Evolutionary conservation across 345 rosid species (phyloP), one percentile per base, ranked within the genome.

Genomic region (Dipteronia dyeriana): DNA sequence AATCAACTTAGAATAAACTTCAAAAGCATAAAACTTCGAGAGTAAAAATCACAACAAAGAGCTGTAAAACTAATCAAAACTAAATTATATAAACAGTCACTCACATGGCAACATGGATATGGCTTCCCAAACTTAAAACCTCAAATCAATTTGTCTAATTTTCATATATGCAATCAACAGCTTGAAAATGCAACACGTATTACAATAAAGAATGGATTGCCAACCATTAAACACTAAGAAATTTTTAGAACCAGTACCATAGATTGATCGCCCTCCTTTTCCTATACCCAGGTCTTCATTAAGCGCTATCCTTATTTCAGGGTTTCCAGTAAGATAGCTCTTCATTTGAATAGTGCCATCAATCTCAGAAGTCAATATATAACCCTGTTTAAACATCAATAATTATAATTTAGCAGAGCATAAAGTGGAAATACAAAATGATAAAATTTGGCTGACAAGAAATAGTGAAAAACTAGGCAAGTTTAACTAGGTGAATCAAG

Each of bases 301-400:
- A 78, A 97, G 96, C 74, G 99, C 99, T 80, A 97, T 82, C 38
- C 94, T 91, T 63, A 97, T 94, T 92, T 97, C 99, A 5, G 97
- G 99, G 83, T 91, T 97, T 57, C 99, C 99, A 69, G 91, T 76
- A 70, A 97, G 95, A 84, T 94, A 97, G 79, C 98, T 97, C 90
- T 97, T 97, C 99, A 94, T 97, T 91, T 97, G 99, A 85, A 97
- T 97, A 80, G 99, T 97, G 63, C 99, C 99, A 84, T 97, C 98
- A 73, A 97, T 94, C 84, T 97, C 98, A 56, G 99, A 94, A 70
- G 99, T 97, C 83, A 97, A 83, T 80, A 97, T 94, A 79, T 94
- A 97, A 67, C 99, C 99, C 98, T 91, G 91, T 81, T 59, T 64
- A 72, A 53, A 75, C 56, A 84, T 67, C 47, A 43, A 23, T 11